phyloP scores from a whole-genome alignment of 768 basidiomycete species.

The Mycena albidolilacea region DNA sequence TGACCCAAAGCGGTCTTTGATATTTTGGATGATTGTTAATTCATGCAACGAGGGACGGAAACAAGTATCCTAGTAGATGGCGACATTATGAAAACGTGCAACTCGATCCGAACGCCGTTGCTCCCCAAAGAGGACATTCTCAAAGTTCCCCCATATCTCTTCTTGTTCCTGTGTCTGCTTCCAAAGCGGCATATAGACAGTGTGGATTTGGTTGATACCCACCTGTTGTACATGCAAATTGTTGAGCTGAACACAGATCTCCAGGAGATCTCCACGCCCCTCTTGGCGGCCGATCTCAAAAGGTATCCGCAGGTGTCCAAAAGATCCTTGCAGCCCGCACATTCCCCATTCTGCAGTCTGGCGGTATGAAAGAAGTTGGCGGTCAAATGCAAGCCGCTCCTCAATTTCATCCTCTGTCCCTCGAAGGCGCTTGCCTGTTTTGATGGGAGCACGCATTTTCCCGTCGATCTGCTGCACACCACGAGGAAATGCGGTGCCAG shows the following conservation, averaged over 20 bases:
- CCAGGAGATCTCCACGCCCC: constrained; percentile 50
- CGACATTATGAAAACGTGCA: constrained; percentile 48
- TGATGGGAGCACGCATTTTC: constrained; percentile 49
- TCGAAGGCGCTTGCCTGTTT: constrained; percentile 13
- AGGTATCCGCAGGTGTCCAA: constrained; percentile 60
- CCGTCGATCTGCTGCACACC: constrained; percentile 41
- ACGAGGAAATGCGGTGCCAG: constrained; percentile 55
- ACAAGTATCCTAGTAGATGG: constrained; percentile 31
- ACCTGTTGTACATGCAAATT: constrained; percentile 53
- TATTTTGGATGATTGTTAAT: no score
- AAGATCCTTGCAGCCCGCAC: constrained; percentile 59
- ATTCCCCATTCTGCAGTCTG: constrained; percentile 71
- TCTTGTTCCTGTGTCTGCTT: no score
- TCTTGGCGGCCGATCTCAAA: constrained; percentile 50
- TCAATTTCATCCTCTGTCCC: no score
- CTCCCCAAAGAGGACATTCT: constrained; percentile 53
- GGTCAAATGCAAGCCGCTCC: no score
- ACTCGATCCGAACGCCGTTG: constrained; percentile 52
- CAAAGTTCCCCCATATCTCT: no score
- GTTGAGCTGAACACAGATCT: constrained; percentile 50
- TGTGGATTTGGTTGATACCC: constrained; percentile 60
- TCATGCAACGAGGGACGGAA: no score
- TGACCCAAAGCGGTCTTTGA: no score
- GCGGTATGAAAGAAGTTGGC: constrained; percentile 54
- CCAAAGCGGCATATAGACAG: no score